Conservation (phyloP, 139 green algal genomes). For the Chloropicon primus region DNA sequence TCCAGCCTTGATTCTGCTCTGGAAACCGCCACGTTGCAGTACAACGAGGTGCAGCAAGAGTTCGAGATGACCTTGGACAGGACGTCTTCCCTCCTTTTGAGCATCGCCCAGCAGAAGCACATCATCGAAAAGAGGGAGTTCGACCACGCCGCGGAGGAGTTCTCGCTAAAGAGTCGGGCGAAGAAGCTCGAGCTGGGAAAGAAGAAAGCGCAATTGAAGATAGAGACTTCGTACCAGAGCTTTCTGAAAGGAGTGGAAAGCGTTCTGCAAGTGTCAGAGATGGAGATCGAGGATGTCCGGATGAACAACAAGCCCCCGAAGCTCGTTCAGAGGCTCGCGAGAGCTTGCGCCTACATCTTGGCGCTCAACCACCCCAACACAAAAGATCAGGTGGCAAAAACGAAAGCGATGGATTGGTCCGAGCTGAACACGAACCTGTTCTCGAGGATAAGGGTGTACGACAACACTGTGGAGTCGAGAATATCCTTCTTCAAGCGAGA, state of each 20-base stretch:
- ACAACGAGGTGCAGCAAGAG: background rate
- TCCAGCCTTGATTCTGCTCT: background rate
- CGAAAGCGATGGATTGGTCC: background rate
- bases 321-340: background rate
- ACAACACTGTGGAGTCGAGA: background rate
- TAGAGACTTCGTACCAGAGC: background rate
- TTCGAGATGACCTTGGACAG: background rate
- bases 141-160: background rate
- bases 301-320: background rate
- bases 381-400: background rate
- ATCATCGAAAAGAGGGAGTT: background rate
- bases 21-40: background rate
- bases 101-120: background rate
- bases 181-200: background rate
- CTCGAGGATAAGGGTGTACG: background rate
- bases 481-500: background rate
- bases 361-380: background rate
- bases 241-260: background rate
- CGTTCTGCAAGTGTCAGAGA: background rate
- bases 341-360: background rate
- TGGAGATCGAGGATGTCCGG: background rate
- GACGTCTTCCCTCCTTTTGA: background rate
- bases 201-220: background rate
- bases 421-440: background rate
- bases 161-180: background rate